Evolutionary conservation across 352 stramenopile genomes (phyloP), one percentile per base, ranked within the genome.

Genomic region (Globisporangium barbulae): DNA sequence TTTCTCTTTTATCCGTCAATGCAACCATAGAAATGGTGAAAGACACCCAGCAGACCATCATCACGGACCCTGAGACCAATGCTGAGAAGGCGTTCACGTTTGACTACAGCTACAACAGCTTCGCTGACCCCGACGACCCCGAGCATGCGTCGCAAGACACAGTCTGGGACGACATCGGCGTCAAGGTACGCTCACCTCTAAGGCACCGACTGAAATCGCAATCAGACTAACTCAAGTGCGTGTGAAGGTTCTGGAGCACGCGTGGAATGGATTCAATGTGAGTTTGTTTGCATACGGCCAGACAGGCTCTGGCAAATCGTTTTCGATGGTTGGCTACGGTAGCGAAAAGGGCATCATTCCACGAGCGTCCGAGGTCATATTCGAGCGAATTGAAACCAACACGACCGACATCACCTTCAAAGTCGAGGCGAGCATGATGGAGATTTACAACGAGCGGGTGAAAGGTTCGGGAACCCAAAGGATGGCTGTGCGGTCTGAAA

Each of bases 71-170:
- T 0, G 83, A 94, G 48, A 91, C 79, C 30, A 85, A 79, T 59
- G 39, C 68, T 2, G 84, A 94, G 35, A 93, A 94, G 59, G 71
- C 67, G 0, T 96, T 94, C 56, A 96, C 89, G 5, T 97, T 96
- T 68, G 89, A 97, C 53, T 97, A 90, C 74, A 94, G 83, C 69
- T 97, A 97, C 64, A 88, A 97, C 59, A 94, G 83, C 53, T 95
- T 94, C 60, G 76, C 65, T 13, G 63, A 81, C 2, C 21, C 71
- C 1, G 74, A 76, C 6, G 77, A 94, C 39, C 75, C 77, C 4
- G 75, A 85, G 4, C 68, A 87, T 48, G 84, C 89, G 7, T 92
- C 83, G 2, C 87, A 97, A 57, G 75, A 91, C 59, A 94, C 73
- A 15, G 88, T 95, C 3, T 96, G 88, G 87, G 68, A 93, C 42